These are phyloP conservation scores for Huntiella moniliformis DNA, from an alignment of 2,329 filamentous ascomycete species.

Conservation along the genomic window DNA sequence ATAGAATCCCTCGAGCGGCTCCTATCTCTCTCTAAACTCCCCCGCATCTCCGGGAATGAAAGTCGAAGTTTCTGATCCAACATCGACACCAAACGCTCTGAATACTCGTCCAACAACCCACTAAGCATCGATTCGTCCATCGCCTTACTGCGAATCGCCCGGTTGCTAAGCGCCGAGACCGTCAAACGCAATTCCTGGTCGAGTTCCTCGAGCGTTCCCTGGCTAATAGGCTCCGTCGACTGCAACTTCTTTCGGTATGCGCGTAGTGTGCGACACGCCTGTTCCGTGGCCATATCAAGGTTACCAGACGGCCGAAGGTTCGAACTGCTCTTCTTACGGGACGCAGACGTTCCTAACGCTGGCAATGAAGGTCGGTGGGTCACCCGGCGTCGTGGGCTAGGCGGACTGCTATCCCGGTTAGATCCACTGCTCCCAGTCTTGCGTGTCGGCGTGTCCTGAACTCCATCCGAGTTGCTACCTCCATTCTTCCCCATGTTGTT, in stretches of 20 bases:
- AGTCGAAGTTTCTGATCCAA: slow-evolving; percentile 52
- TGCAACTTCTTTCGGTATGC: slow-evolving; percentile 44
- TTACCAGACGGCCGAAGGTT: slow-evolving; percentile 34
- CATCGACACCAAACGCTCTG: slow-evolving; percentile 49
- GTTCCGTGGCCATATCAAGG: slow-evolving; percentile 44
- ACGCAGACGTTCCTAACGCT: slow-evolving; percentile 23
- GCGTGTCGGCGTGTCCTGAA: slow-evolving; percentile 29
- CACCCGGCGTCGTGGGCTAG: slow-evolving; percentile 29
- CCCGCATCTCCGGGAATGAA: slow-evolving; percentile 19
- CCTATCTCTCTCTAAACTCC: slow-evolving; percentile 13
- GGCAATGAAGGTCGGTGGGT: slow-evolving; percentile 36
- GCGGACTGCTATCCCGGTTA: slow-evolving; percentile 25
- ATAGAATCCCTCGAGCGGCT: slow-evolving; percentile 1
- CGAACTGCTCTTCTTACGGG: slow-evolving; percentile 31
- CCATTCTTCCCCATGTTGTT: slow-evolving; percentile 17
- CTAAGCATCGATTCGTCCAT: slow-evolving; percentile 40
- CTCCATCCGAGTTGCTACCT: slow-evolving; percentile 26
- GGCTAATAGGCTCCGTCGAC: slow-evolving; percentile 35
- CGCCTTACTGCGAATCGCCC: slow-evolving; percentile 32
- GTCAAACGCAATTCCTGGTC: slow-evolving; percentile 47
- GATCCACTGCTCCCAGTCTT: slow-evolving; percentile 15
- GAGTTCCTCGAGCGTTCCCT: slow-evolving; percentile 40
- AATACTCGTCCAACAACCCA: slow-evolving; percentile 56
- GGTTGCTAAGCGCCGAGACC: slow-evolving; percentile 38
- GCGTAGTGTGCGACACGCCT: slow-evolving; percentile 41